phyloP scores from a whole-genome alignment of 1,284 basidiomycete species.

The Phellopilus nigrolimitatus region DNA sequence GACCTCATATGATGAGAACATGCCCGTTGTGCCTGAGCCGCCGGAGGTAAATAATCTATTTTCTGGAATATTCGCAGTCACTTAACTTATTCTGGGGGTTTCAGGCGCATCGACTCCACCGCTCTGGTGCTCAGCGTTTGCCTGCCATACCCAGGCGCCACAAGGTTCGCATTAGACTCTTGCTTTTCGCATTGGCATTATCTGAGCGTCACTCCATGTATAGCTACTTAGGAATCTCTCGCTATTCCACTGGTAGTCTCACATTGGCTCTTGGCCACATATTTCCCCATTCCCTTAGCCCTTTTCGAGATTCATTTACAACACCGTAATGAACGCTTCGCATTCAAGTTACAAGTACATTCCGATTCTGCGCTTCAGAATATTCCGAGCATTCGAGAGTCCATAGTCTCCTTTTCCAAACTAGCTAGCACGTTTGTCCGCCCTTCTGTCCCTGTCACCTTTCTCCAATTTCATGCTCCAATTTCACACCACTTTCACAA shows the following conservation, averaged over 20 bases:
- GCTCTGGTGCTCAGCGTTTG: conserved; percentile 5
- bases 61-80: not conserved
- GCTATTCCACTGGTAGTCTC: not conserved
- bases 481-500: not conserved
- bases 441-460: not conserved
- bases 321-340: not conserved
- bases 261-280: too few species aligned
- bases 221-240: conserved; percentile 1
- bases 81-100: not conserved
- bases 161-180: not conserved
- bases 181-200: not conserved
- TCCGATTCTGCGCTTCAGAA: too few species aligned
- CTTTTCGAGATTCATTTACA: too few species aligned
- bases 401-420: not conserved
- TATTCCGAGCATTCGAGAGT: too few species aligned
- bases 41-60: too few species aligned
- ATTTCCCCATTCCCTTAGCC: too few species aligned
- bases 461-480: not conserved
- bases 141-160: not conserved
- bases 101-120: not conserved
- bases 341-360: not conserved
- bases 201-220: not conserved
- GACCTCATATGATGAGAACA: not conserved
- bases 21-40: not conserved
- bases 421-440: not conserved